These are phyloP conservation scores for Fonsecaea monophora DNA, from an alignment of 2,329 filamentous ascomycete genomes.

Conservation along the genomic window DNA sequence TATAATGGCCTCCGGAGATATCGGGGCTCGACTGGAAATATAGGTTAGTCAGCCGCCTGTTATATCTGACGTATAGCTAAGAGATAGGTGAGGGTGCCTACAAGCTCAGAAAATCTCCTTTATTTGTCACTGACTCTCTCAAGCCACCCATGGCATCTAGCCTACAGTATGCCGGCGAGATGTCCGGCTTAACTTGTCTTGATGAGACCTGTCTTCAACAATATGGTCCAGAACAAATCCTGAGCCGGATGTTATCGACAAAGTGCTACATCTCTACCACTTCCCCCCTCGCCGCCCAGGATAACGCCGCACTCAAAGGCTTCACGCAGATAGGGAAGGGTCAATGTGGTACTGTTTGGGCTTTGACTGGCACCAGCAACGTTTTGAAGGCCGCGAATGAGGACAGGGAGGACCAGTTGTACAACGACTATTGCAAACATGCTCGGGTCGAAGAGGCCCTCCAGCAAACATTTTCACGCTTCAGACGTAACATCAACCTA, in stretches of 20 bases:
- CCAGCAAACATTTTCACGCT: background rate
- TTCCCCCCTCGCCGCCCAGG: background rate
- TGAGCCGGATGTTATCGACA: background rate
- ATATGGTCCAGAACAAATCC: background rate
- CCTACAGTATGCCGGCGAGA: background rate
- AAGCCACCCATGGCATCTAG: too few species aligned
- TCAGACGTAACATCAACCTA: conserved; percentile 7
- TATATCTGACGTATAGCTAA: too few species aligned
- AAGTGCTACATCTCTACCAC: background rate
- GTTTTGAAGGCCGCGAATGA: conserved; percentile 16
- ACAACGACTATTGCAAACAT: conserved; percentile 20
- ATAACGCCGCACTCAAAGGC: background rate
- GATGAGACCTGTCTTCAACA: background rate
- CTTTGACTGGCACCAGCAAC: background rate
- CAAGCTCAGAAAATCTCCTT: too few species aligned
- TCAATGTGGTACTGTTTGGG: conserved; percentile 16
- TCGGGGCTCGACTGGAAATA: too few species aligned
- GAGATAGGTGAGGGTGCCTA: too few species aligned
- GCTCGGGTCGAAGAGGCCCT: conserved; percentile 7
- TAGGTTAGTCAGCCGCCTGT: too few species aligned
- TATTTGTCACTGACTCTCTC: too few species aligned
- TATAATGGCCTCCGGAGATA: too few species aligned
- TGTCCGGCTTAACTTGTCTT: background rate
- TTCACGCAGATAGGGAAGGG: conserved; percentile 16
- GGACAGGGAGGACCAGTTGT: conserved; percentile 13